Evolutionary conservation across 176 grass and related monocot species (phyloP), one percentile per base, ranked within the genome.

Genomic region (Eragrostis curvula): DNA sequence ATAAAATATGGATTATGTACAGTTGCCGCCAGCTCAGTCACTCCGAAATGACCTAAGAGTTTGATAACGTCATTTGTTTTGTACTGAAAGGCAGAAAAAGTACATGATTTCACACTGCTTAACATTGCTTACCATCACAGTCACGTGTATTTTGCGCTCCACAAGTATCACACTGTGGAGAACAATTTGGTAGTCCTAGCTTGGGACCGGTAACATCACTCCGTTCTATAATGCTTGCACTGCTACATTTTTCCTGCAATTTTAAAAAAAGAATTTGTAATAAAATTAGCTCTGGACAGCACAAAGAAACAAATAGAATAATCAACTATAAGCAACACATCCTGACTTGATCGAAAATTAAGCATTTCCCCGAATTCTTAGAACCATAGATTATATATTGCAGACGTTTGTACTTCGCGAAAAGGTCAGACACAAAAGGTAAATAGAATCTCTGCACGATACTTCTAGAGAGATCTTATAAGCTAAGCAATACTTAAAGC

Each of bases 1-100:
- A 95, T 83, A 73, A 94, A 91, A 84, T 91, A 95, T 20, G 96
- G 92, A 71, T 77, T 87, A 59, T 93, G 83, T 68, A 98, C 92
- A 25, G 83, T 89, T 83, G 85, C 82, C 2, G 88, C 86, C 29
- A 98, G 74, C 87, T 98, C 91, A 32, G 92, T 81, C 15, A 83
- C 87, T 39, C 96, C 96, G 55, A 85, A 89, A 74, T 98, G 96
- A 79, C 96, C 96, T 98, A 87, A 81, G 30, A 82, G 50, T 65
- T 85, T 67, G 78, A 72, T 17, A 69, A 69, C 20, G 68, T 55
- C 64, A 81, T 67, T 87, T 45, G 12, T 43, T 36, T 56, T 55
- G 30, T 74, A 82, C 47, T 40, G 50, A 74, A 51, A 25, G 32
- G 48, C 55, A 73, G 52, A 66, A 57, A 88, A 52, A 86, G 29